Evolutionary conservation across 306 rosid genomes (phyloP).

Genomic region (Cicer chorassanicum): DNA sequence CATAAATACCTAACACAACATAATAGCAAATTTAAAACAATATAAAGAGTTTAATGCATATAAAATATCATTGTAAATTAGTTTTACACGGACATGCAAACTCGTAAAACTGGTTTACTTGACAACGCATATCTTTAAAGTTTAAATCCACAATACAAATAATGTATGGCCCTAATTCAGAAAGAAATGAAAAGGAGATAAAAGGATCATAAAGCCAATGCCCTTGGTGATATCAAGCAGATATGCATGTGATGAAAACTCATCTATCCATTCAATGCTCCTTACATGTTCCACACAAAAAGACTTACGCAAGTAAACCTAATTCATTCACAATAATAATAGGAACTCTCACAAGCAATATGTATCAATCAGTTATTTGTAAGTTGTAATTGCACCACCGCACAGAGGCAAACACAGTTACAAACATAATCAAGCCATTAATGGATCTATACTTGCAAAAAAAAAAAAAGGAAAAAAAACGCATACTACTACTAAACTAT

Average conservation of each 20-base stretch:
- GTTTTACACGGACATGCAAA: too few relatives aligned
- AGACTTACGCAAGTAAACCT: not conserved
- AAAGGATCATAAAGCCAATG: not conserved
- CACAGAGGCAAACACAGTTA: conserved; percentile 10
- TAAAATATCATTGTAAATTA: too few relatives aligned
- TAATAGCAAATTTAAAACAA: not conserved
- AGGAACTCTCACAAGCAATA: not conserved
- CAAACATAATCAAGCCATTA: not conserved
- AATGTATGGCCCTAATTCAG: not conserved
- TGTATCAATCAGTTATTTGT: not conserved
- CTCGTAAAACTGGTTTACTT: too few relatives aligned
- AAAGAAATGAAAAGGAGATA: not conserved
- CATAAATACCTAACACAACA: not conserved
- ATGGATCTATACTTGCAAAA: not conserved
- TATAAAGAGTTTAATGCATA: too few relatives aligned
- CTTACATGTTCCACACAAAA: not conserved
- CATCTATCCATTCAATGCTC: conserved; percentile 13
- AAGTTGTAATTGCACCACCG: not conserved
- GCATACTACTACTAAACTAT: not conserved
- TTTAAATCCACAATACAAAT: not conserved
- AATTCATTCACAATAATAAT: not conserved
- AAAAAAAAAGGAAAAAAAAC: too few relatives aligned
- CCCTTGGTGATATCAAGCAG: not conserved
- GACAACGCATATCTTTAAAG: too few relatives aligned
- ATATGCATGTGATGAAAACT: conserved; percentile 8